Base-by-base conservation (phyloP, 208 protist genomes). In the Trypanosoma conorhini region DNA sequence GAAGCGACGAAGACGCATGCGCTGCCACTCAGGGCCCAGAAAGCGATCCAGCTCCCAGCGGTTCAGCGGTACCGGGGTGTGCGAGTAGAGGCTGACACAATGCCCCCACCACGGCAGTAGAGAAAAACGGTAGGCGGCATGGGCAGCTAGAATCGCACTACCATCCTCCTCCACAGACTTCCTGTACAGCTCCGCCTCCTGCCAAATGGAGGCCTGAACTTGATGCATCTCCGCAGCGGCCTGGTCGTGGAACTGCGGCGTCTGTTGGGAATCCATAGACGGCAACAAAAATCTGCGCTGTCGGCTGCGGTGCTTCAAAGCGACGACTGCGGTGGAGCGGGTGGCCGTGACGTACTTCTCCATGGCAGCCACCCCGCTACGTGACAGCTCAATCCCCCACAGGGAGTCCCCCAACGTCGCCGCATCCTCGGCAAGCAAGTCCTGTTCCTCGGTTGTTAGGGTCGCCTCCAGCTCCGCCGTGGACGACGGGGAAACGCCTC, bases 31-130 rank as follows among this genome's bases (percentile, higher is more conserved):
- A 3, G 65, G 57, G 13, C 76, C 76, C 56, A 73, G 64, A 62
- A 73, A 70, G 30, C 66, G 62, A 46, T 81, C 76, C 28, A 81
- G 66, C 31, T 81, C 76, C 70, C 71, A 81, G 9, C 64, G 62
- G 40, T 76, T 62, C 31, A 76, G 10, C 0, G 70, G 65, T 10
- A 70, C 51, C 44, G 65, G 56, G 5, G n/a, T 33, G 35, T 44
- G 4, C 12, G 71, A 50, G 46, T 81, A 70, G 15, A 81, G 61
- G 40, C 55, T 66, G 3, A 69, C 51, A 52, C 50, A 46, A 15
- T 76, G 46, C 1, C 71, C 66, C 76, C 76, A 81, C 76, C 70
- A 75, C 44, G 76, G 76, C 5, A 70, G 15, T 8, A 81, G n/a
- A 1, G 70, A 62, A 68, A 76, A 75, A 51, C 76, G 70, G 40